Percentiles rank a stretch among this genome's conserved stretches.
Conservation (phyloP, 208 protist species). For the Leishmania aethiopica region DNA sequence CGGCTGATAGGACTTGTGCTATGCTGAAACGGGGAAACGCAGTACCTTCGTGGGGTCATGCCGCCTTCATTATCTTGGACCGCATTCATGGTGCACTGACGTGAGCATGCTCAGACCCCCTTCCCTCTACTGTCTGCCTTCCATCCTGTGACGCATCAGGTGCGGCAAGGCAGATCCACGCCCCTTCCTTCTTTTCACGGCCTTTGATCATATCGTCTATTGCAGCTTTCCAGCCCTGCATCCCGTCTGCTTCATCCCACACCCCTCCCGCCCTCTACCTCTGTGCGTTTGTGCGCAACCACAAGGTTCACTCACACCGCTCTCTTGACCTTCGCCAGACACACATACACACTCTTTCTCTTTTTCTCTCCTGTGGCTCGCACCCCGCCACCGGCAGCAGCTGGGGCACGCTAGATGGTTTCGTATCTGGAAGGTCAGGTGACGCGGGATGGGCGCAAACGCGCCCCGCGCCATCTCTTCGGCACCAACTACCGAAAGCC, state of each 20-base stretch:
- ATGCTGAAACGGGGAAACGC: background rate
- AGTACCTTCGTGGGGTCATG: background rate
- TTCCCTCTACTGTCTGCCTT: background rate
- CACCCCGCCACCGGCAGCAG: background rate
- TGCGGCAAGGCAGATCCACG: background rate
- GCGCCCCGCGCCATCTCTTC: conserved; percentile 75
- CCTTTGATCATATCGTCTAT: background rate
- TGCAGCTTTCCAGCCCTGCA: background rate
- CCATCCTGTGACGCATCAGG: background rate
- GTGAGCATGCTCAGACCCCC: background rate
- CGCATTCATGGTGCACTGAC: background rate
- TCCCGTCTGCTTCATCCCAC: background rate
- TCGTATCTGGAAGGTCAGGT: conserved; percentile 43
- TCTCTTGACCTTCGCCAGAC: background rate
- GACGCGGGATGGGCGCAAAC: conserved; percentile 74
- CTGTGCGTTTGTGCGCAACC: background rate
- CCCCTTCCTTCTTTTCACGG: background rate
- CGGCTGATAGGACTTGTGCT: background rate
- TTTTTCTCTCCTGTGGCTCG: background rate
- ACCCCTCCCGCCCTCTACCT: background rate
- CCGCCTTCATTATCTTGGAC: background rate
- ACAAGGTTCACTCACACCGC: background rate
- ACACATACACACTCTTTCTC: background rate
- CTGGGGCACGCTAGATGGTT: conserved; percentile 10
- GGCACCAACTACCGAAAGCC: conserved; percentile 61